Percentiles rank a stretch among this genome's conserved stretches.
phyloP scores from a whole-genome alignment of 192 early-diverging fungal genomes.

The Neocallimastix lanati region DNA sequence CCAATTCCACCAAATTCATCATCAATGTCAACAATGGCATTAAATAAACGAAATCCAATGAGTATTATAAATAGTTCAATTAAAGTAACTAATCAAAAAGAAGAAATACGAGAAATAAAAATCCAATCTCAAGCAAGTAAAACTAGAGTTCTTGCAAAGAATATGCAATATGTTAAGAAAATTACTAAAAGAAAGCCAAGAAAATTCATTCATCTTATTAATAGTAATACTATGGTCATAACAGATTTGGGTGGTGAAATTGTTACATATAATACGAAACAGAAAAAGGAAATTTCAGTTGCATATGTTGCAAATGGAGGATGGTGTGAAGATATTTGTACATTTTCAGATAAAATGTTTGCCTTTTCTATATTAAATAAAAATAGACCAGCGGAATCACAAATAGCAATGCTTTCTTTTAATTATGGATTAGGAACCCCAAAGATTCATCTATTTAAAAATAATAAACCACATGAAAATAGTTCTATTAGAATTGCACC shows the following conservation, averaged over 20 bases:
- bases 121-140: background rate
- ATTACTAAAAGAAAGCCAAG: background rate
- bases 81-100: background rate
- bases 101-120: background rate
- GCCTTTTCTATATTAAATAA: background rate
- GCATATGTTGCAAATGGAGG: background rate
- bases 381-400: background rate
- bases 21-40: too few relatives aligned
- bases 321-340: background rate
- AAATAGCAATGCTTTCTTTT: background rate
- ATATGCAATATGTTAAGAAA: background rate
- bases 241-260: background rate
- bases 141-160: background rate
- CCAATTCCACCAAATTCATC: too few relatives aligned
- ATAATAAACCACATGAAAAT: background rate
- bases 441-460: background rate
- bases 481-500: background rate
- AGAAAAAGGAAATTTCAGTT: background rate
- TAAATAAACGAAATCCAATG: too few relatives aligned
- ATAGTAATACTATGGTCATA: background rate
- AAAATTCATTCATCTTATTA: background rate
- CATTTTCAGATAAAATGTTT: background rate
- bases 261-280: background rate
- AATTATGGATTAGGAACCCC: background rate
- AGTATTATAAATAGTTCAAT: background rate